Conservation (phyloP, 805 yeast species). For the Lipomyces sp. region DNA sequence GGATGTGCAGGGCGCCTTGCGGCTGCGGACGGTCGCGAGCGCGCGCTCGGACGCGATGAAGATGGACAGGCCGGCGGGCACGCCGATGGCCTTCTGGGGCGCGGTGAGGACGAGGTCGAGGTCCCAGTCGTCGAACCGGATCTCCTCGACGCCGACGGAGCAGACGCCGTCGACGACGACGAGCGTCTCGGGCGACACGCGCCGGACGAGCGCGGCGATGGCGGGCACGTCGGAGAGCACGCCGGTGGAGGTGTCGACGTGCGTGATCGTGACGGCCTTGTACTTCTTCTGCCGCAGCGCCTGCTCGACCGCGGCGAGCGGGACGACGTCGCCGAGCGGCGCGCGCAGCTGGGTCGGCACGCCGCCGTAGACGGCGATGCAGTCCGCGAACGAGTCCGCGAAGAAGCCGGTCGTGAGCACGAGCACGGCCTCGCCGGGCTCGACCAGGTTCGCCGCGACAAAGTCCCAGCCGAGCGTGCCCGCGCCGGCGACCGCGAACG, state of each 20-base stretch:
- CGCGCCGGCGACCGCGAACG: conserved; percentile 79
- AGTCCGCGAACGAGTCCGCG: conserved; percentile 58
- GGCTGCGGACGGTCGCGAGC: conserved; percentile 56
- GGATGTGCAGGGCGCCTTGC: conserved; percentile 44
- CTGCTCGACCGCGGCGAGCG: conserved; percentile 52
- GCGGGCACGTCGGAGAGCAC: conserved; percentile 70
- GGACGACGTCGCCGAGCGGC: conserved; percentile 67
- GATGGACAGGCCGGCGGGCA: conserved; percentile 86
- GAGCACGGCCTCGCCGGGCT: conserved; percentile 63
- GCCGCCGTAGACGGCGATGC: conserved; percentile 67
- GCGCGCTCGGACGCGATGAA: conserved; percentile 76
- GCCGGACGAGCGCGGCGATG: conserved; percentile 59
- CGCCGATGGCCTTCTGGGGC: conserved; percentile 93
- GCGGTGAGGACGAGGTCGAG: conserved; percentile 86
- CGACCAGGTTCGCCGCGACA: conserved; percentile 70
- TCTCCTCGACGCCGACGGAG: conserved; percentile 83
- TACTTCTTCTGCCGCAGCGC: conserved; percentile 54
- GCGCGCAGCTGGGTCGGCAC: conserved; percentile 72
- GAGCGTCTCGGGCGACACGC: conserved; percentile 72
- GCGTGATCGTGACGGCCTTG: conserved; percentile 78
- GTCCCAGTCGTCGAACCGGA: conserved; percentile 86
- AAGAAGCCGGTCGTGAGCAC: conserved; percentile 75
- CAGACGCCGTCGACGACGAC: conserved; percentile 93
- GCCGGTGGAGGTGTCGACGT: conserved; percentile 96
- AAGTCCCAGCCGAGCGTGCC: conserved; percentile 97